Conservation (phyloP, 345 rosid species). For the Anastatica hierochuntica region DNA sequence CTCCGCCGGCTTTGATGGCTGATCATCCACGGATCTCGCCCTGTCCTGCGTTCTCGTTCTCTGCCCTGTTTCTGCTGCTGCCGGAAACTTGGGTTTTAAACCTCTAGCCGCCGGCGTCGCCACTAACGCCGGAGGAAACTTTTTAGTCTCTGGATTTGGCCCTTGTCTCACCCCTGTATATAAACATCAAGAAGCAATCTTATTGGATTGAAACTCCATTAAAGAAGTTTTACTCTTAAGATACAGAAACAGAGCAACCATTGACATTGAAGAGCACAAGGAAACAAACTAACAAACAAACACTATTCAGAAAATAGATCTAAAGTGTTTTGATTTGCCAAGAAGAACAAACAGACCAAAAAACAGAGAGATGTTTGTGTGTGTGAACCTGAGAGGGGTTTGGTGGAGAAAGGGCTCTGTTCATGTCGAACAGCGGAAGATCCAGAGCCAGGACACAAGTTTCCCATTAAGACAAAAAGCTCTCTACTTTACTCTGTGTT, state of each 20-base stretch:
- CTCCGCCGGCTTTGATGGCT: background rate
- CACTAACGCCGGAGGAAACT: slow-evolving; percentile 16
- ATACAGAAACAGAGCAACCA: no score
- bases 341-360: background rate
- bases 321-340: background rate
- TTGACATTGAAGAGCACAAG: background rate
- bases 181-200: background rate
- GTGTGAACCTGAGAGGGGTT: slow-evolving; percentile 20
- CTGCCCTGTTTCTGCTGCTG: background rate
- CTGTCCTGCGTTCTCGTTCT: background rate
- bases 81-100: background rate
- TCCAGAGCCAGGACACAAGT: slow-evolving; percentile 14
- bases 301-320: background rate
- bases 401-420: slow-evolving; percentile 19
- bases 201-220: background rate
- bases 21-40: background rate
- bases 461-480: slow-evolving; percentile 18
- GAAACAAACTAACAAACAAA: background rate
- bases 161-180: background rate
- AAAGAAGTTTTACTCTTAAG: background rate
- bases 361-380: slow-evolving; percentile 2
- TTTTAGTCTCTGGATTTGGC: background rate
- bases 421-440: slow-evolving; percentile 20
- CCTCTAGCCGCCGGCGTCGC: slow-evolving; percentile 5
- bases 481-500: slow-evolving; percentile 4